phyloP scores from a whole-genome alignment of 1,284 basidiomycete genomes.

The Ustilago tritici region DNA sequence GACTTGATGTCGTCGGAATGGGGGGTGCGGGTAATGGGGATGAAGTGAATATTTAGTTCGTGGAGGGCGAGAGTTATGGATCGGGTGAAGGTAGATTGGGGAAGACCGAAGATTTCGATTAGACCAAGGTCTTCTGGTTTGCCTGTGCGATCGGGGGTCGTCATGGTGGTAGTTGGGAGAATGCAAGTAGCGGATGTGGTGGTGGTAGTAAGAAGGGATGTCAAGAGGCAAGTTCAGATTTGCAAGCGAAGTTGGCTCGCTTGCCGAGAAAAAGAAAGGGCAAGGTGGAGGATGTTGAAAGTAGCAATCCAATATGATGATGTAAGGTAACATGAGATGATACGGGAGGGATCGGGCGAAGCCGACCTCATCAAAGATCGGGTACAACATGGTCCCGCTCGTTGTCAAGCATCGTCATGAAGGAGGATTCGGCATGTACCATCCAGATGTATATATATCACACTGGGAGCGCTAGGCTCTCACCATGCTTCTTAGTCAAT shows the following conservation, averaged over 20 bases:
- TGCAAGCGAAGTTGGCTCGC: not conserved
- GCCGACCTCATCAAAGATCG: too few relatives aligned
- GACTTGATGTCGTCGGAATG: slow-evolving; percentile 35
- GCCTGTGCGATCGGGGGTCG: slow-evolving; percentile 30
- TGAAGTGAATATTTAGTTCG: slow-evolving; percentile 44
- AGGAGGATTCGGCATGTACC: too few relatives aligned
- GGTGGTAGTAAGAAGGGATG: slow-evolving; percentile 1
- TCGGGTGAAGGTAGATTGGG: slow-evolving; percentile 38
- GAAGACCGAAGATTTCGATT: slow-evolving; percentile 40
- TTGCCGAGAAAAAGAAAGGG: not conserved
- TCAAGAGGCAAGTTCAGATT: not conserved
- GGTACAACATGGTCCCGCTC: too few relatives aligned
- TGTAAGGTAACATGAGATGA: too few relatives aligned
- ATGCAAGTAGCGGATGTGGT: not conserved
- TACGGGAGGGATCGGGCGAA: too few relatives aligned
- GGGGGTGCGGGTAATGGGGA: slow-evolving; percentile 18
- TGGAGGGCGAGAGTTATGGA: slow-evolving; percentile 29
- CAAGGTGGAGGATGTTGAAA: slow-evolving; percentile 11
- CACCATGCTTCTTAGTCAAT: too few relatives aligned
- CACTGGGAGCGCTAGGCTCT: too few relatives aligned
- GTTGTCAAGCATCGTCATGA: too few relatives aligned
- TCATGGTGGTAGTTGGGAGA: slow-evolving; percentile 21
- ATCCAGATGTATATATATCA: too few relatives aligned
- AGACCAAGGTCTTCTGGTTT: slow-evolving; percentile 41
- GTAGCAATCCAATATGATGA: too few relatives aligned